These are phyloP conservation scores for Pythium brassicae DNA, from an alignment of 352 stramenopile genomes.

Conservation along the genomic window DNA sequence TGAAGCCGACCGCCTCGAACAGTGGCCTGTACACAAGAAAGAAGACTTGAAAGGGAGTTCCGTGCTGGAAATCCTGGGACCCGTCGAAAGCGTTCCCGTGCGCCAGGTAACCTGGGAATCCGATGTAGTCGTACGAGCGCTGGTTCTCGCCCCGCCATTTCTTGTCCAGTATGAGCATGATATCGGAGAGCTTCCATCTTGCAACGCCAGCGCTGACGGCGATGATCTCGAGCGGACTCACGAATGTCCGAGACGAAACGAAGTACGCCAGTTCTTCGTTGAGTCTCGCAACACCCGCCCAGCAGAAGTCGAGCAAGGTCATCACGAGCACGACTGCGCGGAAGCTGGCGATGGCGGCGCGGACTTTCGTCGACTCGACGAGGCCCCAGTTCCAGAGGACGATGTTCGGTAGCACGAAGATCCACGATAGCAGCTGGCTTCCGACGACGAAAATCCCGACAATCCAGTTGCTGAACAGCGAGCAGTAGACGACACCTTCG, in stretches of 20 bases:
- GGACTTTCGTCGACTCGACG: constrained; percentile 22
- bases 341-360: constrained; percentile 31
- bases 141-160: constrained; percentile 23
- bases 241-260: constrained; percentile 17
- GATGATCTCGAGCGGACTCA: constrained; percentile 23
- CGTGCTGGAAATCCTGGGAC: constrained; percentile 11
- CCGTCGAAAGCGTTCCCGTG: constrained; percentile 19
- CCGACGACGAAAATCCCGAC: constrained; percentile 21
- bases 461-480: constrained; percentile 33
- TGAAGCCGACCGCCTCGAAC: constrained; percentile 9
- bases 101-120: constrained; percentile 14
- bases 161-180: constrained; percentile 13
- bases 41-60: constrained; percentile 10
- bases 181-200: constrained; percentile 1
- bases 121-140: constrained; percentile 15
- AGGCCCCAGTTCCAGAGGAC: constrained; percentile 32
- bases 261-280: constrained; percentile 37
- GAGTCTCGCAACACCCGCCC: constrained; percentile 21
- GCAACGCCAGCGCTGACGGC: constrained; percentile 12
- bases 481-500: constrained; percentile 21
- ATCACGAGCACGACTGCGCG: constrained; percentile 31
- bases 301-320: constrained; percentile 20
- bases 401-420: constrained; percentile 44
- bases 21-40: constrained; percentile 17
- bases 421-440: constrained; percentile 41